Conservation (phyloP, 768 basidiomycete genomes). For the Mrakia frigida region DNA sequence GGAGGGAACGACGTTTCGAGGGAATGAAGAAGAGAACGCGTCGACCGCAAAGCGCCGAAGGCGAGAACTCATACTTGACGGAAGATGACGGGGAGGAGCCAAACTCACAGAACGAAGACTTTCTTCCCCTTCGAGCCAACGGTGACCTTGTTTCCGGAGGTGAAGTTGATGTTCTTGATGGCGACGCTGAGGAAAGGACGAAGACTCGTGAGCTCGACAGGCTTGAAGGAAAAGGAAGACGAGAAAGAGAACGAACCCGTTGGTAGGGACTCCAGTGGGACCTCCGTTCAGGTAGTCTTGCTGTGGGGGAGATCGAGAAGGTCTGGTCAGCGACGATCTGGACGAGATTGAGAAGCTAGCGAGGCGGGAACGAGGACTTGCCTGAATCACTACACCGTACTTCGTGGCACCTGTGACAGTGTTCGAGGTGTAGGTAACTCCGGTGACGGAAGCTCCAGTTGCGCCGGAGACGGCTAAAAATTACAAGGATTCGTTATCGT, state of each 20-base stretch:
- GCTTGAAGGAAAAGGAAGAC: too few species aligned
- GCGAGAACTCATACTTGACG: too few species aligned
- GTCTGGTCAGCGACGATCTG: not conserved
- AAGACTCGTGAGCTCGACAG: too few species aligned
- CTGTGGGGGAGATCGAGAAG: not conserved
- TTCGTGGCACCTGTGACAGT: constrained; percentile 46
- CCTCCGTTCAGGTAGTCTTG: constrained; percentile 16
- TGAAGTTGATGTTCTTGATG: constrained; percentile 56
- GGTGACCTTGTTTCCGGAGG: constrained; percentile 44
- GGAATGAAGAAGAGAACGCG: too few species aligned
- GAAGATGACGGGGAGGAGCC: too few species aligned
- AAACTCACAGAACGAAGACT: constrained; percentile 58
- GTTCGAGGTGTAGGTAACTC: constrained; percentile 35
- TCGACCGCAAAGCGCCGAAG: too few species aligned
- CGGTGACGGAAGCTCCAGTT: constrained; percentile 34
- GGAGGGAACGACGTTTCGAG: constrained; percentile 20
- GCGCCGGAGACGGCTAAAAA: constrained; percentile 26
- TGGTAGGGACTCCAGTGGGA: constrained; percentile 53
- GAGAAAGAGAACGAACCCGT: constrained; percentile 35
- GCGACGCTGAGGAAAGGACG: constrained; percentile 44
- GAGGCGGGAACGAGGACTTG: constrained; percentile 34
- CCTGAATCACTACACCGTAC: constrained; percentile 54
- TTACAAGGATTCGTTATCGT: not conserved
- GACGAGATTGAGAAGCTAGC: not conserved
- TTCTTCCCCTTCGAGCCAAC: constrained; percentile 49